Evolutionary conservation across 495 filamentous ascomycete genomes (phyloP), one percentile per base, ranked within the genome.

Genomic region (Xylaria castorea): DNA sequence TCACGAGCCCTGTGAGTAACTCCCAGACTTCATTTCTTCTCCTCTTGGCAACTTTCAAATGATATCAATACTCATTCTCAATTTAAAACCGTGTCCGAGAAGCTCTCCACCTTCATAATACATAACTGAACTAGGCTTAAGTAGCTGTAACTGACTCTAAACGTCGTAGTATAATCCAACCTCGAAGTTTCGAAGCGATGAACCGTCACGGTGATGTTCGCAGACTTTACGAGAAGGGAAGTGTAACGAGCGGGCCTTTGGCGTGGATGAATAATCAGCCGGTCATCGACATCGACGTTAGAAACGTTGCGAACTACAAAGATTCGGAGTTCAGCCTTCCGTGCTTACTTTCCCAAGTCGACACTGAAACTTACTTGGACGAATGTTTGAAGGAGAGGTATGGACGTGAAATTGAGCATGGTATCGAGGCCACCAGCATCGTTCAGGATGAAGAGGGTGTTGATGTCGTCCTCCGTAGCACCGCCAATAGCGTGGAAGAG

Each of bases 281-380:
- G 44, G 66, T 75, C 27, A 68, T 74, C 9, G 78, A 79, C 16
- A 67, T 81, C 18, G 73, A 78, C 18, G 25, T 85, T 5, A 76
- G 80, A 3, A 79, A 77, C n/a, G 61, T 82, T 6, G 75, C 73
- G n/a, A 65, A 65, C 40, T 48, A 65, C 12, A 68, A 68, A 7
- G 79, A 85, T 50, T 83, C 82, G 9, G 71, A 72, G 20, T 87
- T 81, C 36, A 73, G 76, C 1, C 60, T 80, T 0, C 83, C 85
- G 0, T 72, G 84, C 6, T 79, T 82, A 42, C 77, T 85, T 12
- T 81, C 79, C 12, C 85, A 87, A 71, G 77, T 74, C 16, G 78
- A 83, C 57, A 85, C 83, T 0, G 85, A 86, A 66, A 46, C 25
- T 0, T 83, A 83, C 68, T 64, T 86, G 8, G 83, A 85, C 22